phyloP scores from a whole-genome alignment of 768 basidiomycete species.

The Panaeolus papilionaceus region DNA sequence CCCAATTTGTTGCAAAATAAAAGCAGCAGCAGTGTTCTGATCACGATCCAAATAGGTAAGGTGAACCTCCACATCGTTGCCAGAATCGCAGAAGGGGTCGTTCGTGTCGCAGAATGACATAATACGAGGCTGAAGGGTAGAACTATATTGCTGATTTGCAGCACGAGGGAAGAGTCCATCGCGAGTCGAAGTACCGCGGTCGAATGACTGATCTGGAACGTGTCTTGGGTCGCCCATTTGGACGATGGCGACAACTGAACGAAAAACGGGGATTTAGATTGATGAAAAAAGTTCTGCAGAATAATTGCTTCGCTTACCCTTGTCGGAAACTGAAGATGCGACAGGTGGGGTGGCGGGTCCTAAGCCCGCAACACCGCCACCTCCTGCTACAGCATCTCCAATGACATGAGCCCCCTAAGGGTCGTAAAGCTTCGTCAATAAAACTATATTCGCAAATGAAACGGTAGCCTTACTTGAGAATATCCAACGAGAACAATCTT shows the following conservation, averaged over 20 bases:
- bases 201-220: conserved; percentile 32
- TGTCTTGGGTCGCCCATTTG: conserved; percentile 37
- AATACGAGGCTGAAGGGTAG: conserved; percentile 31
- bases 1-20: conserved; percentile 35
- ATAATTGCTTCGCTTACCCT: conserved; percentile 13
- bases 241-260: conserved; percentile 32
- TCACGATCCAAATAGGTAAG: conserved; percentile 35
- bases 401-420: conserved; percentile 35
- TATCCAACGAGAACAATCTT: conserved; percentile 39
- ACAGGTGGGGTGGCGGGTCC: conserved; percentile 31
- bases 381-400: conserved; percentile 35
- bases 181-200: conserved; percentile 30
- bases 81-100: conserved; percentile 38
- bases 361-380: conserved; percentile 29
- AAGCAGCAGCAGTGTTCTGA: conserved; percentile 32
- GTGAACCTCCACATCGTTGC: conserved; percentile 24
- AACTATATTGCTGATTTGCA: conserved; percentile 30
- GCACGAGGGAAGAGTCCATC: conserved; percentile 30
- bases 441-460: neutral
- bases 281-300: too few relatives aligned
- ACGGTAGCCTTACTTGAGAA: conserved; percentile 26
- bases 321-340: conserved; percentile 24
- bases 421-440: neutral
- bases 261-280: too few relatives aligned
- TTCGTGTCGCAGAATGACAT: conserved; percentile 33